Evolutionary conservation across 306 rosid species (phyloP), one percentile per base, ranked within the genome.

Genomic region (Vigna mungo): DNA sequence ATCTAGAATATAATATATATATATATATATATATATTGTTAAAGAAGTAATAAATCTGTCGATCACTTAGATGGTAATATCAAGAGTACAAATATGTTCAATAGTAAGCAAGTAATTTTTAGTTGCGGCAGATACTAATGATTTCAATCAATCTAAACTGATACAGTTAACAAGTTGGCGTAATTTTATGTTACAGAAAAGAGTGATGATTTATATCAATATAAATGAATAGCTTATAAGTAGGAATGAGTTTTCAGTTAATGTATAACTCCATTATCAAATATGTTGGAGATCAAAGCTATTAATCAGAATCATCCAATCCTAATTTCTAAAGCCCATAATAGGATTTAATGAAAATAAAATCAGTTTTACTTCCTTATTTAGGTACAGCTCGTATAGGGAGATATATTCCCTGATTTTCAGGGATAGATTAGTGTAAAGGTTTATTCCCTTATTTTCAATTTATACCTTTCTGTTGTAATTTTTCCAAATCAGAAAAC

Each of bases 51-150:
- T 59, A 70, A 70, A 63, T 7, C 7, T 34, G 41, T 59, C 34
- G 34, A 1, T 21, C 23, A 21, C 9, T 36, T 41, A 8, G 46
- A 41, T 9, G 13, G 1, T 41, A 41, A 84, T 61, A 56, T 65
- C 18, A 65, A 54, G 76, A 75, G 52, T 51, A 34, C 34, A 72
- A n/a, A 60, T 25, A 68, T 53, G 44, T 55, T 84, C 47, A 36
- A 54, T 68, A 51, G 58, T 71, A 49, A 71, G 37, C 12, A n/a
- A 21, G 53, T 15, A 25, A 62, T 74, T 27, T 72, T 75, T 68
- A 75, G 65, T 55, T 75, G 47, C 15, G 55, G 51, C 8, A 5
- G 44, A 74, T 72, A 68, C 61, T 51, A 20, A 53, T 62, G 23
- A 41, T 53, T 62, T 53, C 56, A 48, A 66, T 75, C 43, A 32